Percentiles rank a stretch among this genome's conserved stretches.
These are phyloP conservation scores for Cephalotrichum gorgonifer DNA, from an alignment of 2,329 filamentous ascomycete genomes.

Conservation along the genomic window DNA sequence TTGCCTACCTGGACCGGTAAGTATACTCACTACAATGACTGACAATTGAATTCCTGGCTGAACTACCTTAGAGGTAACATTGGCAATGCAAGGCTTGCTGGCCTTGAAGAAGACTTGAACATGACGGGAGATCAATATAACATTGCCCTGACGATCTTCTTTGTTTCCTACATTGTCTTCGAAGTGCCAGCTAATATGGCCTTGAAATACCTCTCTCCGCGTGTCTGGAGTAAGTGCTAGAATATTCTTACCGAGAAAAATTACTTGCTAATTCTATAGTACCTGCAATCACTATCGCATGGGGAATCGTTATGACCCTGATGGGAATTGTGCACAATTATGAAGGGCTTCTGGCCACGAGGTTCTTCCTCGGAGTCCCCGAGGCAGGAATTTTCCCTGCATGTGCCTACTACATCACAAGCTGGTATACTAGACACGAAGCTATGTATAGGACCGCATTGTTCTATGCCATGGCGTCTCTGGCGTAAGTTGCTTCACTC, in stretches of 20 bases:
- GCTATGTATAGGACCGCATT: slow-evolving; percentile 69
- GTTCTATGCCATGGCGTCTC: slow-evolving; percentile 65
- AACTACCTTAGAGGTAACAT: slow-evolving; percentile 5
- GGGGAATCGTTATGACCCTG: slow-evolving; percentile 55
- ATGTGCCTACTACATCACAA: slow-evolving; percentile 61
- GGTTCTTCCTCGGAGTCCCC: slow-evolving; percentile 58
- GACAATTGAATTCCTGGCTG: not conserved
- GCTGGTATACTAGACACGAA: slow-evolving; percentile 67
- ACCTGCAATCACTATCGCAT: slow-evolving; percentile 25
- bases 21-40: not conserved
- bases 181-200: slow-evolving; percentile 59
- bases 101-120: slow-evolving; percentile 50
- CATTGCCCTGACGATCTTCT: slow-evolving; percentile 56
- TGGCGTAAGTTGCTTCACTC: slow-evolving; percentile 59
- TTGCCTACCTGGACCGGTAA: slow-evolving; percentile 54
- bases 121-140: slow-evolving; percentile 60
- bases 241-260: not conserved
- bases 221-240: slow-evolving; percentile 40
- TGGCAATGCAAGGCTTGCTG: slow-evolving; percentile 57
- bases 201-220: slow-evolving; percentile 64
- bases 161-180: slow-evolving; percentile 63
- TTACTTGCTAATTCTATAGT: slow-evolving; percentile 8
- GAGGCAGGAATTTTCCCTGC: slow-evolving; percentile 67
- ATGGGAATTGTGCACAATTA: slow-evolving; percentile 40
- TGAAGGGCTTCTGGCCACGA: slow-evolving; percentile 56